Percentiles rank a stretch among this genome's conserved stretches.
Evolutionary conservation across 2,329 filamentous ascomycete genomes (phyloP).

Genomic region (Cryphonectria japonica): DNA sequence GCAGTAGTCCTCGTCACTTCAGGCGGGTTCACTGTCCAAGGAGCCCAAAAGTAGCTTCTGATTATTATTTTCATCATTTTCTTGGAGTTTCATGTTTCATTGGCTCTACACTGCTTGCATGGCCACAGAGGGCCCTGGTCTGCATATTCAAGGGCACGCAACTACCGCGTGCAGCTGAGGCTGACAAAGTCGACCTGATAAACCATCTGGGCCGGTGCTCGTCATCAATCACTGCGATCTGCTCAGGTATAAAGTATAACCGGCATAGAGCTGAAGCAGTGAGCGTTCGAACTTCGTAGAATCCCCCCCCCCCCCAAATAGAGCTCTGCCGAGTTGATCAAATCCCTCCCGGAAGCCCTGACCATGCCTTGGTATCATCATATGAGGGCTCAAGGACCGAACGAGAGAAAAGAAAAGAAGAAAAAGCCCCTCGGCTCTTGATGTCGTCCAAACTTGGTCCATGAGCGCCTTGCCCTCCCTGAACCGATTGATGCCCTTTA

Average conservation of each 20-base stretch:
- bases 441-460: conserved; percentile 19
- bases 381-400: conserved; percentile 5
- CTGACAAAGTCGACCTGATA: background rate
- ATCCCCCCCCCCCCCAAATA: background rate
- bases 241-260: background rate
- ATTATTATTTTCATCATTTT: too few relatives aligned
- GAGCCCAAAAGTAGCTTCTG: background rate
- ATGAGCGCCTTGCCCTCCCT: conserved; percentile 26
- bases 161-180: background rate
- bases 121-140: background rate
- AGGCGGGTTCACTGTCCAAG: background rate
- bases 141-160: background rate
- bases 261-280: conserved; percentile 1
- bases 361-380: conserved; percentile 9
- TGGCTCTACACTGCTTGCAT: background rate
- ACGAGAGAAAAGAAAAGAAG: background rate
- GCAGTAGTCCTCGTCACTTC: background rate
- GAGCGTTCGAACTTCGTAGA: background rate
- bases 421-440: conserved; percentile 6
- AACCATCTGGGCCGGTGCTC: background rate
- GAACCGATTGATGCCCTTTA: conserved; percentile 25
- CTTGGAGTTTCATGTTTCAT: background rate
- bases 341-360: background rate
- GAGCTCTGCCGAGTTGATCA: background rate
- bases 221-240: background rate